A percentile compares a stretch with the other conserved stretches of the same genome.
Conservation (phyloP, 352 stramenopile genomes). For the Phytophthora multivora region DNA sequence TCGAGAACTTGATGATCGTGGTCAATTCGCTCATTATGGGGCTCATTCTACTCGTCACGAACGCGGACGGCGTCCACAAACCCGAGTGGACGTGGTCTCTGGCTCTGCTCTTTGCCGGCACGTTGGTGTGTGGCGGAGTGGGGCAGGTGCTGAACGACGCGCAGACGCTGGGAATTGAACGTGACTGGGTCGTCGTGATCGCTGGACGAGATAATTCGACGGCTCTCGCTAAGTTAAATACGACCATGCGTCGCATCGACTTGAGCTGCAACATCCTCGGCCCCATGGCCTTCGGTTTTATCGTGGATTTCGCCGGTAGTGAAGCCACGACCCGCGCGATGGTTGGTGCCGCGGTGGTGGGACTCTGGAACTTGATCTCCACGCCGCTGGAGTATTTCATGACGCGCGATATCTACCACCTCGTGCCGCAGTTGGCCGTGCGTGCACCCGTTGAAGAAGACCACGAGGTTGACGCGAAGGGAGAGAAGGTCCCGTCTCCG, state of each 20-base stretch:
- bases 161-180: constrained; percentile 79
- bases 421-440: constrained; percentile 49
- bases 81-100: constrained; percentile 59
- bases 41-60: constrained; percentile 65
- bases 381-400: constrained; percentile 80
- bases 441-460: constrained; percentile 35
- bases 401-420: constrained; percentile 68
- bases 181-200: constrained; percentile 90
- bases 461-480: constrained; percentile 16
- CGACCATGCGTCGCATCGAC: constrained; percentile 82
- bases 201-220: constrained; percentile 49
- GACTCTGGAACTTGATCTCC: constrained; percentile 82
- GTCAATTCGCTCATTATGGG: constrained; percentile 65
- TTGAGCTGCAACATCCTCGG: constrained; percentile 79
- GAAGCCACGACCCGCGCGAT: constrained; percentile 68
- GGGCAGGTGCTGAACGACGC: constrained; percentile 80
- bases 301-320: constrained; percentile 76
- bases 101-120: constrained; percentile 49
- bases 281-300: constrained; percentile 75
- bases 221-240: constrained; percentile 72
- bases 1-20: constrained; percentile 83
- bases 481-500: constrained; percentile 3
- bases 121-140: constrained; percentile 66
- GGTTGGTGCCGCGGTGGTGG: constrained; percentile 65
- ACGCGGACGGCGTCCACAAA: constrained; percentile 61